phyloP scores from a whole-genome alignment of 345 rosid species.

The Ailanthus altissimus region DNA sequence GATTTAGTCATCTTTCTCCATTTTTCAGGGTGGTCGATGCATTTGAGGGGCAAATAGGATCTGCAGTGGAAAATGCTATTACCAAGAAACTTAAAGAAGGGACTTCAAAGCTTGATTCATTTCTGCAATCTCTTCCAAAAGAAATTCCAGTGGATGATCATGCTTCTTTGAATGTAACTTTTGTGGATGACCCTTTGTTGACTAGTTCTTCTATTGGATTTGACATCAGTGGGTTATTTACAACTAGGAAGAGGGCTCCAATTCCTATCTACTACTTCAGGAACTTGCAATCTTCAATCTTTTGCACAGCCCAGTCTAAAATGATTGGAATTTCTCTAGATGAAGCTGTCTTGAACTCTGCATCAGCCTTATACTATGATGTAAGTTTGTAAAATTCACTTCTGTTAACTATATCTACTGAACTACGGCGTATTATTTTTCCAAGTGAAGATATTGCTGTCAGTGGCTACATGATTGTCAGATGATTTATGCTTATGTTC shows the following conservation, averaged over 20 bases:
- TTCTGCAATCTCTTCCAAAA: slow-evolving; percentile 78
- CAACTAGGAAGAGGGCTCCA: slow-evolving; percentile 34
- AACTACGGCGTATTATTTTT: slow-evolving; percentile 1
- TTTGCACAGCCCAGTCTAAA: slow-evolving; percentile 62
- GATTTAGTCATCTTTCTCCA: slow-evolving; percentile 20
- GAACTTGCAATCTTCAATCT: slow-evolving; percentile 44
- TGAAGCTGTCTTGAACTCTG: slow-evolving; percentile 88
- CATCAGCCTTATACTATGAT: slow-evolving; percentile 79
- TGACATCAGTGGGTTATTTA: slow-evolving; percentile 82
- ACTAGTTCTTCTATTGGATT: slow-evolving; percentile 76
- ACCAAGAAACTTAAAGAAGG: slow-evolving; percentile 71
- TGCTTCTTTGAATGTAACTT: slow-evolving; percentile 86
- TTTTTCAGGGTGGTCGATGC: slow-evolving; percentile 82
- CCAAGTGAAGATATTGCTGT: slow-evolving; percentile 1
- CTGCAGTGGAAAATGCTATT: slow-evolving; percentile 86
- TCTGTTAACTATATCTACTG: not conserved
- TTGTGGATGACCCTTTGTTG: slow-evolving; percentile 64
- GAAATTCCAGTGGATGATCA: slow-evolving; percentile 85
- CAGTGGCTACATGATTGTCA: not conserved
- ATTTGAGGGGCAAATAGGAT: slow-evolving; percentile 67
- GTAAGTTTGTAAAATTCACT: slow-evolving; percentile 49
- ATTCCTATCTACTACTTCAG: slow-evolving; percentile 21
- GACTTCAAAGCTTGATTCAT: slow-evolving; percentile 70
- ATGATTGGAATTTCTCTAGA: slow-evolving; percentile 92
- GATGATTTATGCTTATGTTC: not conserved